Percentiles rank a stretch among this genome's conserved stretches.
Evolutionary conservation across 2,329 filamentous ascomycete genomes (phyloP).

Genomic region (Reticulascus tulasneorum): DNA sequence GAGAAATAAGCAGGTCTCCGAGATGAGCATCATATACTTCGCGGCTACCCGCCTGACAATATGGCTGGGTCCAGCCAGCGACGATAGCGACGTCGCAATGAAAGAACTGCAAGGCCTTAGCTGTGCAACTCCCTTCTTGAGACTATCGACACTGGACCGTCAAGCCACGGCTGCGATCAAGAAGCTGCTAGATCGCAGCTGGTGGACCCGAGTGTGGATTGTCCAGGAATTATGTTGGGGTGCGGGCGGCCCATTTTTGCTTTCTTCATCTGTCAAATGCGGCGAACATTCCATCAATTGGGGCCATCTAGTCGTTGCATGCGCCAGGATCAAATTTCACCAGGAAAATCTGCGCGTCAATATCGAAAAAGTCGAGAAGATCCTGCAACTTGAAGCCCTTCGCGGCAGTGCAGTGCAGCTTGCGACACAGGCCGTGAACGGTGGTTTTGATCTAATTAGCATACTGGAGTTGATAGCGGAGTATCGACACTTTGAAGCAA

Average conservation of each 20-base stretch:
- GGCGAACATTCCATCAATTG: not conserved
- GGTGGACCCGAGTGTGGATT: constrained; percentile 5
- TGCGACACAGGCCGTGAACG: not conserved
- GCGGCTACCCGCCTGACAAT: constrained; percentile 3
- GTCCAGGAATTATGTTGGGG: constrained; percentile 4
- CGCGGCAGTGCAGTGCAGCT: not conserved
- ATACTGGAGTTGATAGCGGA: not conserved
- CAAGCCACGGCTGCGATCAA: not conserved
- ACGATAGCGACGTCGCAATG: not conserved
- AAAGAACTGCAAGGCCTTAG: not conserved
- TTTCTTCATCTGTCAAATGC: not conserved
- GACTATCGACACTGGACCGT: too few relatives aligned
- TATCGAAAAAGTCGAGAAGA: not conserved
- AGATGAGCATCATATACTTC: constrained; percentile 8
- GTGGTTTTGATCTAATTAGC: not conserved
- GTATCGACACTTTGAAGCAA: too few relatives aligned
- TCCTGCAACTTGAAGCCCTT: not conserved
- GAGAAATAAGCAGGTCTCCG: constrained; percentile 4
- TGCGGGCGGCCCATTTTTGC: not conserved
- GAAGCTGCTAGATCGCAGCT: not conserved
- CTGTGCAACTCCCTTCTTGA: too few relatives aligned
- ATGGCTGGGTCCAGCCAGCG: constrained; percentile 1
- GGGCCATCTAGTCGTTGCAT: constrained; percentile 2
- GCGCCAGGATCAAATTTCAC: constrained; percentile 1
- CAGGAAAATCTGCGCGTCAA: not conserved